Evolutionary conservation across 2,329 filamentous ascomycete species (phyloP), one percentile per base, ranked within the genome.

Genomic region (Penicillium sp.): DNA sequence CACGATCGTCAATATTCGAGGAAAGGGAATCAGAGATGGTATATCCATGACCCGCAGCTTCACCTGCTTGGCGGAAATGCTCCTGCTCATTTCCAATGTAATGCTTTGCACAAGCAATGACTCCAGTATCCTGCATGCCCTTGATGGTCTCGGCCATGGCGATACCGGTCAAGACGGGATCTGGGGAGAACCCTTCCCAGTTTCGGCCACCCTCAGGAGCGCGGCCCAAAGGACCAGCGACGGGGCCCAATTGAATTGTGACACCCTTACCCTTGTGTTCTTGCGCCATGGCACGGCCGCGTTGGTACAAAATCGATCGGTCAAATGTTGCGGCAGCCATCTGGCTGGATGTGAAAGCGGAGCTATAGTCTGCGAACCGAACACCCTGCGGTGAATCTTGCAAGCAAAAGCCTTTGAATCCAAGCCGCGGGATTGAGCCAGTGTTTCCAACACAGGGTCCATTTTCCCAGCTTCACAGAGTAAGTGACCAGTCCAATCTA

Each of bases 1-100:
- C 88, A 62, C 88, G 84, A 72, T 91, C 89, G 61, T 90, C 88
- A 22, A 90, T 79, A 67, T 88, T 89, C 45, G 58, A 58, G 1
- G 61, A 63, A 4, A 56, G 50, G 12, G 51, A 34, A 15, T 51
- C 52, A 7, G 52, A 42, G 14, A 38, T 52, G 31, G 35, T 58
- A 20, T 53, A 47, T 39, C 51, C 51, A 17, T 52, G 47, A 5
- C 47, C 55, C 1, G 47, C 48, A 20, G 31, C 10, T 31, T 51
- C 56, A 20, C 41, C 49, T 7, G 42, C 48, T 31, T 58, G 43
- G 4, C 57, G 57, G 51, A 55, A 55, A 14, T 55, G 52, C 72
- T 90, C 87, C 72, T 90, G 88, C 71, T 91, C 88, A 72, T 91
- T 89, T 45, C 82, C 82, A 57, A 89, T 76, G 57, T 70, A 81